These are phyloP conservation scores for Coffea humblotiana DNA, from an alignment of 305 asterid species.

Conservation along the genomic window DNA sequence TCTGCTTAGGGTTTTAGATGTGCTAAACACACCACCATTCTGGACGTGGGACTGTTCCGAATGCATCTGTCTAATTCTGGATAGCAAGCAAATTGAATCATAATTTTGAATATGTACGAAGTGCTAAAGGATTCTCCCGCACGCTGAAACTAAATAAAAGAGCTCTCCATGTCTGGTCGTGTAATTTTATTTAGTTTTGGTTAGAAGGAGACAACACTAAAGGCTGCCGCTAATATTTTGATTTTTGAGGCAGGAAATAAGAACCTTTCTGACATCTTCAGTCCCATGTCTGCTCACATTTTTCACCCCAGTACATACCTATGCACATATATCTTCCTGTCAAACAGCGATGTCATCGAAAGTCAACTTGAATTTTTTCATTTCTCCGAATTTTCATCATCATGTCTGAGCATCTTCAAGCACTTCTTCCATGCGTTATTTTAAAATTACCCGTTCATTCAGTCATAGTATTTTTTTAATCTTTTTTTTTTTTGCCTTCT, in stretches of 20 bases:
- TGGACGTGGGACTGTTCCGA: background rate
- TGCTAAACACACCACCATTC: background rate
- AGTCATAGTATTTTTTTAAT: conserved; percentile 18
- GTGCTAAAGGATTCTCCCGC: background rate
- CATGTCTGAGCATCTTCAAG: conserved; percentile 49
- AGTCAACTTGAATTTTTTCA: conserved; percentile 39
- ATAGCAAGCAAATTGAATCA: background rate
- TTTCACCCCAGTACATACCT: background rate
- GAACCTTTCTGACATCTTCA: background rate
- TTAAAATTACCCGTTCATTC: conserved; percentile 24
- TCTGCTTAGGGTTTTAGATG: no score
- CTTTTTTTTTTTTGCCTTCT: conserved; percentile 17
- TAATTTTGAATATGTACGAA: background rate
- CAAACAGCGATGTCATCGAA: background rate
- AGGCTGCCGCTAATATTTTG: background rate
- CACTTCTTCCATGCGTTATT: conserved; percentile 39
- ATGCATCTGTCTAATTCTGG: background rate
- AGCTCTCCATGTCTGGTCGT: background rate
- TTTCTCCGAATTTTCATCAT: conserved; percentile 32
- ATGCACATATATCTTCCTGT: background rate
- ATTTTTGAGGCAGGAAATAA: background rate
- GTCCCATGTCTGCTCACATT: background rate
- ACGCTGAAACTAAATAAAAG: background rate
- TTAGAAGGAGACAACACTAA: background rate
- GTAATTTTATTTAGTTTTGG: background rate